These are phyloP conservation scores for Kickxella alabastrina DNA, from an alignment of 192 early-diverging fungal genomes.

Conservation along the genomic window DNA sequence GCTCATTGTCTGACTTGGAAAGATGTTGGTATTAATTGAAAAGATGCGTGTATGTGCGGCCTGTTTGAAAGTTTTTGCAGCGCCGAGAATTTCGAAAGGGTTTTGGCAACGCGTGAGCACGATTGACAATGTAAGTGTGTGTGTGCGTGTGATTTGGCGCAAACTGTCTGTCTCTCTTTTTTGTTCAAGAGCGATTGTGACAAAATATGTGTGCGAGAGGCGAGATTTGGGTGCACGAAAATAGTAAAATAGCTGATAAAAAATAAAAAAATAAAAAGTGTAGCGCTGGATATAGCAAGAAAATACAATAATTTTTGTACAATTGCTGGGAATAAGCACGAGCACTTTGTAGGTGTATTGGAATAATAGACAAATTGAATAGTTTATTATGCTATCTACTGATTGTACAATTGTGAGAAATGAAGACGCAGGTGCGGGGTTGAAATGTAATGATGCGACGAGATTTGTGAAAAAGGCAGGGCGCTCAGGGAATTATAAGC, in stretches of 20 bases:
- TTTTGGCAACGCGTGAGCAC: background rate
- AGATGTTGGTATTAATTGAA: background rate
- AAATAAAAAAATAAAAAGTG: too few species aligned
- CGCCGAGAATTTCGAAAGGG: too few species aligned
- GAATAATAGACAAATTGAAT: too few species aligned
- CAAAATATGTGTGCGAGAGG: too few species aligned
- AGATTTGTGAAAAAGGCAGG: background rate
- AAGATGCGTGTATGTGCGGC: background rate
- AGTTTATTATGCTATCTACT: background rate
- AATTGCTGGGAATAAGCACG: background rate
- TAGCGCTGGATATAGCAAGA: too few species aligned
- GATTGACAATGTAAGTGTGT: slow-evolving; percentile 3
- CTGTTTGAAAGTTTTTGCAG: background rate
- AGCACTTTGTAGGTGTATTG: background rate
- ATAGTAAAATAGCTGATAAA: too few species aligned
- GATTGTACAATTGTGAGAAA: background rate
- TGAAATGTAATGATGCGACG: slow-evolving; percentile 1
- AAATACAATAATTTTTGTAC: background rate
- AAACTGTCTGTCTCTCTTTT: background rate
- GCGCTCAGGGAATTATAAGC: slow-evolving; percentile 14
- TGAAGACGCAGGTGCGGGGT: slow-evolving; percentile 1
- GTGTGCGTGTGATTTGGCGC: background rate
- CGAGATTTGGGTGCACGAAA: too few species aligned
- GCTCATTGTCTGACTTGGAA: slow-evolving; percentile 11
- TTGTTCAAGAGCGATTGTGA: background rate